A percentile compares a stretch with the other conserved stretches of the same genome.
Evolutionary conservation across 129 eudicot genomes (phyloP).

Genomic region (Logfia minima): DNA sequence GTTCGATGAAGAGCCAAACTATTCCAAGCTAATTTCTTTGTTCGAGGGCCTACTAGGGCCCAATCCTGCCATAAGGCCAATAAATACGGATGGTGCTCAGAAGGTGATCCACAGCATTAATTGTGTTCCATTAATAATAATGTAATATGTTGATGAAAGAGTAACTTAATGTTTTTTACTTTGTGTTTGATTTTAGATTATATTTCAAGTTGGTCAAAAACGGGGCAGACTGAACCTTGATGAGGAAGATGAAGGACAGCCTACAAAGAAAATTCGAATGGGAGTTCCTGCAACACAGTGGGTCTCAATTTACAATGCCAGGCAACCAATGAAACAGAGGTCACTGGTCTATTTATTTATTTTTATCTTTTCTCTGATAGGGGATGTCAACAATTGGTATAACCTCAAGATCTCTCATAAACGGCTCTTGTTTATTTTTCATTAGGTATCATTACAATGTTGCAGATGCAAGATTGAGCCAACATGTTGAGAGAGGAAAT

Average conservation of each 20-base stretch:
- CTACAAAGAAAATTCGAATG: slow-evolving; percentile 70
- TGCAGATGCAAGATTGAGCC: slow-evolving; percentile 72
- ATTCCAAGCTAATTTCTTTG: slow-evolving; percentile 75
- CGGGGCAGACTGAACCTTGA: slow-evolving; percentile 54
- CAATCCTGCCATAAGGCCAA: slow-evolving; percentile 45
- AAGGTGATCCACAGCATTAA: slow-evolving; percentile 33
- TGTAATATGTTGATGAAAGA: background rate
- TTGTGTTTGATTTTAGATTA: slow-evolving; percentile 28
- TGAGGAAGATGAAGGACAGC: slow-evolving; percentile 76
- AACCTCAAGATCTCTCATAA: background rate
- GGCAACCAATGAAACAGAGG: slow-evolving; percentile 87
- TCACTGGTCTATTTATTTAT: slow-evolving; percentile 6
- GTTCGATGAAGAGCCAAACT: slow-evolving; percentile 91
- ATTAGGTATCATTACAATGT: slow-evolving; percentile 81
- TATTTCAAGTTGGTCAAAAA: slow-evolving; percentile 48
- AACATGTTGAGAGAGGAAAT: slow-evolving; percentile 76
- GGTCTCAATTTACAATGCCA: slow-evolving; percentile 78
- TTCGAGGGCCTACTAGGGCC: slow-evolving; percentile 53
- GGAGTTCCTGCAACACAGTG: slow-evolving; percentile 89
- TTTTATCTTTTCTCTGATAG: background rate
- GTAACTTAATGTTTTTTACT: background rate
- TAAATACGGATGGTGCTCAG: slow-evolving; percentile 47
- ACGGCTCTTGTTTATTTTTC: background rate
- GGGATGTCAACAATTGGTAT: background rate
- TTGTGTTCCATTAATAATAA: background rate